Conservation (phyloP, 2,329 filamentous ascomycete genomes). For the Graphiopsis chlorocephala region DNA sequence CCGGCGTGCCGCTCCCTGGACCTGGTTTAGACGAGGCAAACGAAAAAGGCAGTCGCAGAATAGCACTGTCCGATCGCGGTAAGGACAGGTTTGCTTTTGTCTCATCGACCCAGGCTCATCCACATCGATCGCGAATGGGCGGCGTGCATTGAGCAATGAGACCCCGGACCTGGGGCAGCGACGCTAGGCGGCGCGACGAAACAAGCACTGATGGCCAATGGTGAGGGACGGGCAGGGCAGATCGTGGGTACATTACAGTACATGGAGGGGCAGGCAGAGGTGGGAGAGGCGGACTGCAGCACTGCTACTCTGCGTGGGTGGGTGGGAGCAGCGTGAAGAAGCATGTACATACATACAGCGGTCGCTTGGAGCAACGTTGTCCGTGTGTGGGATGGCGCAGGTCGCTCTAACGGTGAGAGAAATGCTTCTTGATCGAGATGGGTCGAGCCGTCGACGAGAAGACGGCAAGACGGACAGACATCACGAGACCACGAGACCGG, state of each 20-base stretch:
- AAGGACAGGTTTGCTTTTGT: not conserved
- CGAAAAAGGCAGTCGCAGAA: constrained; percentile 4
- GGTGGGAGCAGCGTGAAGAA: constrained; percentile 9
- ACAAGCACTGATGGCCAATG: constrained; percentile 11
- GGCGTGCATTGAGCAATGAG: constrained; percentile 8
- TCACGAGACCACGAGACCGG: not conserved
- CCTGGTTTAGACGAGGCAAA: not conserved
- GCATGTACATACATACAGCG: not conserved
- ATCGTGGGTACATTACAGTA: constrained; percentile 1
- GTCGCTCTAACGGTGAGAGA: not conserved
- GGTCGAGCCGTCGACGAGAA: not conserved
- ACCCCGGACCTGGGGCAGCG: constrained; percentile 10
- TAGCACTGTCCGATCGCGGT: constrained; percentile 1
- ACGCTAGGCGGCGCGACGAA: constrained; percentile 14
- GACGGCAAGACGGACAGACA: not conserved
- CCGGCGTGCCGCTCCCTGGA: constrained; percentile 4
- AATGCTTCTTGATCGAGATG: not conserved
- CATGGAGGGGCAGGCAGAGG: not conserved
- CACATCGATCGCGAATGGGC: not conserved
- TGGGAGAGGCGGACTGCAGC: not conserved
- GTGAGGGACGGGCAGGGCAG: not conserved
- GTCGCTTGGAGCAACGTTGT: constrained; percentile 3
- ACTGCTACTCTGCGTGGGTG: not conserved
- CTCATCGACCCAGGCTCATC: constrained; percentile 2
- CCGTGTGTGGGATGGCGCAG: constrained; percentile 10